These are phyloP conservation scores for Gymnopus androsaceus DNA, from an alignment of 1,284 basidiomycete species.

Conservation along the genomic window DNA sequence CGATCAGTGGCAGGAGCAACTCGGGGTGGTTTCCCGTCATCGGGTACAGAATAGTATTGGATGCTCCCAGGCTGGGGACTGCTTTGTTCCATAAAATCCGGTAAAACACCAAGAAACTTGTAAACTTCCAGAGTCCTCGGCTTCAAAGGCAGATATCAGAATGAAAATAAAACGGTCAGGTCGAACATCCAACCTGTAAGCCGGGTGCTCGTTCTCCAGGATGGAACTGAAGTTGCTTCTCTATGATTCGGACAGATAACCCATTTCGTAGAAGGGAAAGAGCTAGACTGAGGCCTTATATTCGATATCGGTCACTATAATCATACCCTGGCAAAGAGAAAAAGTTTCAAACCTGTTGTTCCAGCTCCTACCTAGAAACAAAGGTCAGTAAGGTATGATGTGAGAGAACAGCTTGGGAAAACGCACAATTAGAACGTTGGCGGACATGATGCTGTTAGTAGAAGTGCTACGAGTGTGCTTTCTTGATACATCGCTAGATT, in stretches of 20 bases:
- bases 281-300: conserved; percentile 12
- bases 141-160: conserved; percentile 3
- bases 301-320: too few species aligned
- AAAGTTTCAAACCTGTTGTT: not conserved
- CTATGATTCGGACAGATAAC: conserved; percentile 12
- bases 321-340: too few species aligned
- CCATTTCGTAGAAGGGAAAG: conserved; percentile 7
- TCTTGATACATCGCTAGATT: too few species aligned
- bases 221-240: conserved; percentile 2
- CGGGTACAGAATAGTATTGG: not conserved
- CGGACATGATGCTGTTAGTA: too few species aligned
- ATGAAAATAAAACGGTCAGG: not conserved
- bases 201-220: conserved; percentile 6
- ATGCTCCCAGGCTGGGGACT: not conserved
- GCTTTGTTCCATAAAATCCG: conserved; percentile 8
- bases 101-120: conserved; percentile 11
- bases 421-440: too few species aligned
- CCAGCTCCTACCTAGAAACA: too few species aligned
- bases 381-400: too few species aligned
- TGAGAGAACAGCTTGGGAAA: too few species aligned
- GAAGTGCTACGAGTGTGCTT: too few species aligned
- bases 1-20: not conserved
- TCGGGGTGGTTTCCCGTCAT: not conserved
- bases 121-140: conserved; percentile 16
- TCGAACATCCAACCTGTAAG: not conserved